Evolutionary conservation across 1,284 basidiomycete species (phyloP).

Genomic region (Microbotryum silenes-acaulis): DNA sequence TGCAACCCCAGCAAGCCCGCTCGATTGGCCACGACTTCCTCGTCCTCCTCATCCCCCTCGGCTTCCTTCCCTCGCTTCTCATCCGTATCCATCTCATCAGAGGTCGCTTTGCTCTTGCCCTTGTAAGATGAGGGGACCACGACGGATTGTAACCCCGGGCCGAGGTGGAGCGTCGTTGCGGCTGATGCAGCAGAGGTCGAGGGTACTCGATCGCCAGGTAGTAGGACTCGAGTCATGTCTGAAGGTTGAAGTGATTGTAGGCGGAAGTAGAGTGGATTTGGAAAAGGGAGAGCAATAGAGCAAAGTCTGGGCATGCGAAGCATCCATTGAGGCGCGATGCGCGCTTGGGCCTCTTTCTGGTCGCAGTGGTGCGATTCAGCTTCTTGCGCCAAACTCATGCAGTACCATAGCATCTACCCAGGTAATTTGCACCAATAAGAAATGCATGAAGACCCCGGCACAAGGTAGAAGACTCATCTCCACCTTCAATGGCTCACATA

Average conservation of each 20-base stretch:
- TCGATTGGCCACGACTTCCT: conserved; percentile 9
- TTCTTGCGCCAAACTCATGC: too few species aligned
- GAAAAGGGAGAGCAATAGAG: too few species aligned
- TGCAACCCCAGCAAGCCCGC: conserved; percentile 22
- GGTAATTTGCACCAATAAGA: too few species aligned
- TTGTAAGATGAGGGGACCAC: neutral
- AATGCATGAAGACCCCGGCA: too few species aligned
- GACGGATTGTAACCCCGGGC: conserved; percentile 21
- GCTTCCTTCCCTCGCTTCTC: neutral
- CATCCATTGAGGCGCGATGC: too few species aligned
- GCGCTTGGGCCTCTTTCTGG: too few species aligned
- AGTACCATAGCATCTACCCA: too few species aligned
- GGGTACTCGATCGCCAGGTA: conserved; percentile 27
- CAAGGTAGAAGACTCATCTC: too few species aligned
- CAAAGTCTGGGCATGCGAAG: too few species aligned
- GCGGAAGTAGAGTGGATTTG: neutral
- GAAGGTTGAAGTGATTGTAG: neutral
- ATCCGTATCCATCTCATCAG: too few species aligned
- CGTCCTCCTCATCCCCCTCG: neutral
- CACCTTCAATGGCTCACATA: too few species aligned
- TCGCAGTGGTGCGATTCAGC: too few species aligned
- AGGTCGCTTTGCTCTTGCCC: conserved; percentile 9
- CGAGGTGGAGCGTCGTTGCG: conserved; percentile 18
- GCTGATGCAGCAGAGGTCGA: neutral
- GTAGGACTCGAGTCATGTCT: conserved; percentile 7